Base-by-base conservation (phyloP, 2,329 filamentous ascomycete genomes). In the Whalleya microplaca region DNA sequence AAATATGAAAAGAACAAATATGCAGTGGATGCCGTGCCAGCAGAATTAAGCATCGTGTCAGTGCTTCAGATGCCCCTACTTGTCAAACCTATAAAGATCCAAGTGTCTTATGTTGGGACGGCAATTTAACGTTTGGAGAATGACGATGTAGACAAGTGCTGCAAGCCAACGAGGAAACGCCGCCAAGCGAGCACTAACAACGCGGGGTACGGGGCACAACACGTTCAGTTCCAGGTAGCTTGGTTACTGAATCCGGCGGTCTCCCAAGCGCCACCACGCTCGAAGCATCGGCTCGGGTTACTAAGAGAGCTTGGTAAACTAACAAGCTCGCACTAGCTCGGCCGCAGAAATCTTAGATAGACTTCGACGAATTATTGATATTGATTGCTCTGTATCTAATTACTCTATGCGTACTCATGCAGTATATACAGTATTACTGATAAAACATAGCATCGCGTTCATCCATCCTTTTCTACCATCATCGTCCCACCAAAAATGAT, bases 31-130 rank as follows among this genome's bases (percentile, higher is more conserved):
- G 47, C 12, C 46, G 57, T 21, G 46, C 41, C 44, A n/a, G 21
- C 45, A 48, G 9, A 37, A 18, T 16, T 16, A 16, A 51, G 53
- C 16, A 21, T 62, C 14, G 57, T 48, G 6, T 51, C 6, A 20
- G 55, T 19, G 27, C 54, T 29, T 20, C 54, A n/a, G 49, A 55
- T 14, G 42, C 54, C 21, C 41, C 52, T 60, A 23, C 49, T 60
- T 37, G 27, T 29, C 27, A 37, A 16, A 16, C n/a, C 40, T 37
- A 12, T 37, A 7, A 23, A 46, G 16, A 23, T 27, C 5, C 7
- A 37, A 37, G 32, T 3, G 32, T 12, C 14, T 37, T 37, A 16
- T 37, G 32, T 37, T 37, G 32, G 32, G 32, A 37, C 32, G 14
- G 10, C 27, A 29, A 29, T 29, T 29, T 29, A 29, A 29, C 27